Evolutionary conservation across 2,329 filamentous ascomycete species (phyloP), one percentile per base, ranked within the genome.

Genomic region (Hypomyces perniciosus): DNA sequence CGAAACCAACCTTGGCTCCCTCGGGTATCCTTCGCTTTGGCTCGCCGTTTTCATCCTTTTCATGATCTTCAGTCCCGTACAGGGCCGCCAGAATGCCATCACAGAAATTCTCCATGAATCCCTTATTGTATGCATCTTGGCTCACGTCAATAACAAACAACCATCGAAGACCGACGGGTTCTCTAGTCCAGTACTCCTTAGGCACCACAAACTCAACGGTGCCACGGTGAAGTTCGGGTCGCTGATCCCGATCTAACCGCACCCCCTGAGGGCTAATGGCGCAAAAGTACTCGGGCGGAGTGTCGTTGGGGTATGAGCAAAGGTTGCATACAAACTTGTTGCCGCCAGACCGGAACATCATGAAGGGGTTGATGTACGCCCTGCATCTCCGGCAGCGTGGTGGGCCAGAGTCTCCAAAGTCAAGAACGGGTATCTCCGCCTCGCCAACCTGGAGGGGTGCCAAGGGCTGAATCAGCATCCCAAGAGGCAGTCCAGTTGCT

Each of bases 271-370:
- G 89, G 61, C 89, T 92, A 28, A 89, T 90, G 13, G 93, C 91
- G 49, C 89, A 87, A 67, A 95, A 99, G 70, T 99, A 99, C 65
- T 96, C 92, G 1, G 88, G 72, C 0, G 90, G 76, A 1, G 95
- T 95, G 63, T 99, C 93, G 66, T 97, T 99, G 45, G 93, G 90
- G 67, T 97, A 95, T 26, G 88, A 93, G 73, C 93, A 99, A 72
- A 99, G 88, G 65, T 99, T 99, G 74, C 93, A 99, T 47, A 96
- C 90, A 66, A 96, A 95, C 67, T 95, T 96, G 72, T 92, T 96
- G 51, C 93, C 93, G 35, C 92, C 92, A 12, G 87, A 86, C 53
- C 87, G 82, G 77, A 99, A 99, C 65, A 91, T 88, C 93, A 99
- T 97, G 67, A 99, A 99, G 2, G 93, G 93, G 65, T 99, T 99